Evolutionary conservation across 306 rosid species (phyloP).

Genomic region (Prunus mume): DNA sequence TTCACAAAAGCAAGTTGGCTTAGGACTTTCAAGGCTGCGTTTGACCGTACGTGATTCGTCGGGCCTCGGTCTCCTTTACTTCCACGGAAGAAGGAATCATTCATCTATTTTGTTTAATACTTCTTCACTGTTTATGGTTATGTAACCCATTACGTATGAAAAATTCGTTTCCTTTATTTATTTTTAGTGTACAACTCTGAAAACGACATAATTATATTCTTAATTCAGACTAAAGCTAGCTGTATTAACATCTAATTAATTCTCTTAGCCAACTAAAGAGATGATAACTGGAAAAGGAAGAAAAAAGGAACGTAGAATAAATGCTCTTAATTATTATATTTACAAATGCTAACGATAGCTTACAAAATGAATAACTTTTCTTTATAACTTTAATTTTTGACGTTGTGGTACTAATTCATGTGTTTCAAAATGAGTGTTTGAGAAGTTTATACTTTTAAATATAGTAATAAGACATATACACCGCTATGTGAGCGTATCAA

Average conservation of each 20-base stretch:
- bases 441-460: no score
- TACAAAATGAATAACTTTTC: no score
- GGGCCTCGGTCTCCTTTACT: background rate
- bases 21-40: background rate
- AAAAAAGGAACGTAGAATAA: no score
- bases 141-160: background rate
- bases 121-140: background rate
- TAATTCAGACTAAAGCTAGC: background rate
- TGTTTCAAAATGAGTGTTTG: no score
- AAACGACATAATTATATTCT: background rate
- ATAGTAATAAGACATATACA: no score
- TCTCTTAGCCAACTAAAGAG: no score
- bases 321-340: no score
- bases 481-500: no score
- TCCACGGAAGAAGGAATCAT: background rate
- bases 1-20: background rate
- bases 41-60: background rate
- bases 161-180: background rate
- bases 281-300: no score
- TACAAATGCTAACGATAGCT: no score
- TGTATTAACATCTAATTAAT: background rate
- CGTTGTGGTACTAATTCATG: no score
- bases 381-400: no score
- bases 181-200: background rate
- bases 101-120: background rate